These are phyloP conservation scores for Trifolium repens DNA, from an alignment of 306 rosid genomes.

Conservation along the genomic window DNA sequence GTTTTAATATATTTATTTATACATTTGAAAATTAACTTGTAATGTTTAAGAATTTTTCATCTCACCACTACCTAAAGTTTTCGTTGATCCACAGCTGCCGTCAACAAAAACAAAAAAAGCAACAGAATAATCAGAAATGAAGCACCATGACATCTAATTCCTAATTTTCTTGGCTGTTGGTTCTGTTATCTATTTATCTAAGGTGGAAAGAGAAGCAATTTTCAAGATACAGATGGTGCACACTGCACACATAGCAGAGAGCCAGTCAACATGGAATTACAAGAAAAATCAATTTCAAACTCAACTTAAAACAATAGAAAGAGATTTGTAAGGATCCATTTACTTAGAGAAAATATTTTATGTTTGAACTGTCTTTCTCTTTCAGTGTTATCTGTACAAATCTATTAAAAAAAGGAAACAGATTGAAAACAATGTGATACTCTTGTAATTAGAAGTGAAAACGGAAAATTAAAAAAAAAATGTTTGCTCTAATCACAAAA, in stretches of 20 bases:
- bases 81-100: neutral
- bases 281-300: neutral
- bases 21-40: slow-evolving; percentile 3
- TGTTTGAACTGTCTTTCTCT: neutral
- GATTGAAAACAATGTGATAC: neutral
- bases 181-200: neutral
- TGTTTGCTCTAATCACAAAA: neutral
- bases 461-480: neutral
- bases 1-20: neutral
- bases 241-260: neutral
- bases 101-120: neutral
- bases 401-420: neutral
- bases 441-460: neutral
- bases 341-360: neutral
- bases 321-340: neutral
- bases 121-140: neutral
- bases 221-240: neutral
- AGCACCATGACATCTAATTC: slow-evolving; percentile 19
- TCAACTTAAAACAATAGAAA: slow-evolving; percentile 15
- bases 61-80: neutral
- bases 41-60: neutral
- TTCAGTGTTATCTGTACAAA: slow-evolving; percentile 1
- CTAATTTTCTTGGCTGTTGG: slow-evolving; percentile 12
- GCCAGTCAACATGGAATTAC: slow-evolving; percentile 1
- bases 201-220: neutral